A percentile compares a stretch with the other conserved stretches of the same genome.
Evolutionary conservation across 2,329 filamentous ascomycete genomes (phyloP).

Genomic region (Reticulascus tulasneorum): DNA sequence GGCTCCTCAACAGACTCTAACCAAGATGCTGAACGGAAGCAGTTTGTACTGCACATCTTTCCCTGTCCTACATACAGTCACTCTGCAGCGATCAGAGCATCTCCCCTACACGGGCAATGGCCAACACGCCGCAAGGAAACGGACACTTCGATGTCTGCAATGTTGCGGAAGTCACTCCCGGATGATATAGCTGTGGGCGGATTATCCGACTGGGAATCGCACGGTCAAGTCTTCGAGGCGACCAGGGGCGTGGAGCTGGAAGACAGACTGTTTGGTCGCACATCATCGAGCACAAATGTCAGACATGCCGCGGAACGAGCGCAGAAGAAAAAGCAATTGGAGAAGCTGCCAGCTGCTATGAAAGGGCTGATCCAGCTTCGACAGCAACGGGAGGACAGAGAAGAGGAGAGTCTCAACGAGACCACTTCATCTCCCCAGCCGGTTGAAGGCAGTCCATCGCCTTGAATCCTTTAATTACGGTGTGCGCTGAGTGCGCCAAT

Average conservation of each 20-base stretch:
- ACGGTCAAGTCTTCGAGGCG: slow-evolving; percentile 18
- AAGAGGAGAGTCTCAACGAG: neutral
- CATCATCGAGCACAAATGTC: slow-evolving; percentile 7
- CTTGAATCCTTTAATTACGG: too few species aligned
- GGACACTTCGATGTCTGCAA: slow-evolving; percentile 28
- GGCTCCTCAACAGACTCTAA: neutral
- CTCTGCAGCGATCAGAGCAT: slow-evolving; percentile 27
- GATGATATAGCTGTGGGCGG: slow-evolving; percentile 31
- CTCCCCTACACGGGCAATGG: slow-evolving; percentile 38
- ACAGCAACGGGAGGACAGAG: neutral
- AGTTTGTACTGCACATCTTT: slow-evolving; percentile 40
- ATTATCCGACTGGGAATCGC: slow-evolving; percentile 39
- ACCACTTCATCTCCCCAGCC: too few species aligned
- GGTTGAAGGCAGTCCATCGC: too few species aligned
- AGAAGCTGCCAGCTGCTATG: slow-evolving; percentile 6
- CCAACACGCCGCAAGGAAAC: slow-evolving; percentile 25
- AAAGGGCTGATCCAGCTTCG: slow-evolving; percentile 10
- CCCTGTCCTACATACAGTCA: slow-evolving; percentile 36
- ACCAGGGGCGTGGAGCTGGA: slow-evolving; percentile 18
- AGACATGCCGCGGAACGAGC: slow-evolving; percentile 9
- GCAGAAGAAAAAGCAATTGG: neutral
- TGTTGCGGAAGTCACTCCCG: slow-evolving; percentile 36
- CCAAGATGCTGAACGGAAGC: slow-evolving; percentile 18
- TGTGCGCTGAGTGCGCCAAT: too few species aligned
- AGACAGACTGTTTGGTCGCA: slow-evolving; percentile 12